Base-by-base conservation (phyloP, 2,329 filamentous ascomycete species). In the Cordyceps cateniannulata region DNA sequence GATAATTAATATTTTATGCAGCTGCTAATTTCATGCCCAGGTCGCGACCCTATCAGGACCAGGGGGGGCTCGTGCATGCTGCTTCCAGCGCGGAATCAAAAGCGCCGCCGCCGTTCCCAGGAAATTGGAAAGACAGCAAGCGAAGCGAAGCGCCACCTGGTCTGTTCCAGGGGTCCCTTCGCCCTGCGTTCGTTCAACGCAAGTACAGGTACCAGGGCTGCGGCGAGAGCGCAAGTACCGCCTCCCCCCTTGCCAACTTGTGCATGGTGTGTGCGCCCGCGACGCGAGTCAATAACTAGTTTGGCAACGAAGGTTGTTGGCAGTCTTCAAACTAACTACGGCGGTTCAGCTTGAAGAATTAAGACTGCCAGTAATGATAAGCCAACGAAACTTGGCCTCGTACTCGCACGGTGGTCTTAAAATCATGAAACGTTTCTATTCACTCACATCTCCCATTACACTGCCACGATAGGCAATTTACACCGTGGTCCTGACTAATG, bases 401-500 rank as follows among this genome's bases (percentile, higher is more conserved):
- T 45, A 45, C 42, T 29, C 48, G 48, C 27, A 50, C 48, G 48
- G 48, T 32, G 18, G 25, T 32, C 22, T 45, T 47, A 9, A 40
- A 45, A 32, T 32, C 22, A 22, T 38, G 51, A 53, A 40, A 53
- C 51, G 51, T 25, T 27, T n/a, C 40, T 55, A 29, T 50, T 50
- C 48, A 50, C 38, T 42, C 3, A 20, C 42, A 24, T 22, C 22
- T 57, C 32, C 16, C 29, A 25, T 20, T n/a, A 42, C 20, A 27
- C 29, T 40, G 22, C 22, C 45, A 27, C 12, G 32, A 50, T 49
- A 50, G 42, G 42, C 18, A 25, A 29, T 54, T 24, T 42, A n/a
- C 16, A 52, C 48, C 25, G 25, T 49, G 38, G 24, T 25, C 52
- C 58, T 60, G 58, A 60, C 58, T 53, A 60, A 54, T 48, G 57